These are phyloP conservation scores for Stenogyne calaminthoides DNA, from an alignment of 305 asterid genomes.

Conservation along the genomic window DNA sequence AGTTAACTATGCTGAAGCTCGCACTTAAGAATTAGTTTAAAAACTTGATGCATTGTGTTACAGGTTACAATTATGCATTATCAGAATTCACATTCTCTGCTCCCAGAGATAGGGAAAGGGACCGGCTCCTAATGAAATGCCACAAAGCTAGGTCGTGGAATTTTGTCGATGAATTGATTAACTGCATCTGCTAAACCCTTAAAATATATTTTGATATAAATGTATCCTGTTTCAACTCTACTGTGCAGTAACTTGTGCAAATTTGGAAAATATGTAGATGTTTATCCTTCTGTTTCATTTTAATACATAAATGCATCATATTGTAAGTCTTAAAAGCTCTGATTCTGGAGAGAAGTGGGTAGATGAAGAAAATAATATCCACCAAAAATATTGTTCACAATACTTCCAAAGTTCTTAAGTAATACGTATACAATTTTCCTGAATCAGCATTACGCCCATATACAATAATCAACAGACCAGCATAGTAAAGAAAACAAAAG, in stretches of 20 bases:
- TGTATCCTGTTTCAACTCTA: neutral
- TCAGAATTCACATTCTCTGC: conserved; percentile 6
- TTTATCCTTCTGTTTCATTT: neutral
- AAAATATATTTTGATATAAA: neutral
- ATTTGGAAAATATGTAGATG: neutral
- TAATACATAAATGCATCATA: neutral
- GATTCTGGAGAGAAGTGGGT: neutral
- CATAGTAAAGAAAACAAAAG: conserved; percentile 23
- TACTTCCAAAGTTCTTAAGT: conserved; percentile 15
- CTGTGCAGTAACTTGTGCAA: neutral
- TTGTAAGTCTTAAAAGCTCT: neutral
- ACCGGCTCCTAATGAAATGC: neutral
- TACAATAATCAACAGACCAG: conserved; percentile 15
- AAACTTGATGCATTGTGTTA: neutral
- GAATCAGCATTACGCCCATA: conserved; percentile 21
- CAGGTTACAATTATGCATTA: neutral
- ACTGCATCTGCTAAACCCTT: neutral
- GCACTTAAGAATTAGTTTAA: conserved; percentile 13
- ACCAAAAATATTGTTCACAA: neutral
- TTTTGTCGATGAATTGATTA: neutral
- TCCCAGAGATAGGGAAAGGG: neutral
- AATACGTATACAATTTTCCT: conserved; percentile 16
- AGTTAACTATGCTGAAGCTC: conserved; percentile 2
- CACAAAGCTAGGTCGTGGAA: neutral
- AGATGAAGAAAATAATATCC: neutral